Base-by-base conservation (phyloP, 2,329 filamentous ascomycete species). In the Colletotrichum endophyticum region DNA sequence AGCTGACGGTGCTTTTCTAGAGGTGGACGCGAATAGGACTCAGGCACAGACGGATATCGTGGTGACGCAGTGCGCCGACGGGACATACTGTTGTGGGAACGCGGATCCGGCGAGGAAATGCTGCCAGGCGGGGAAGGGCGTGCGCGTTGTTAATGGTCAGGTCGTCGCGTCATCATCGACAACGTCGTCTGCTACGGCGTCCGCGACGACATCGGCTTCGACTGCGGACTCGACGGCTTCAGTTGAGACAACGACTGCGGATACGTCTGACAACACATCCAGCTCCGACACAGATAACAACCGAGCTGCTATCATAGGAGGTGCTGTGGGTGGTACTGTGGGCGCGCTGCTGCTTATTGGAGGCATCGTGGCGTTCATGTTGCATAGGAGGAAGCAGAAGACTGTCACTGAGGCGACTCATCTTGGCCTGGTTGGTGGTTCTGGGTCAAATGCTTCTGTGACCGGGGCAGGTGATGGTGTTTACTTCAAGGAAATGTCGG, bases 31-130 rank as follows among this genome's bases (percentile, higher is more conserved):
- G 44, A 68, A 57, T 1, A 44, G 22, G 30, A 68, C 22, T 8
- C 64, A 67, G 27, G 39, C 64, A 6, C 59, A 62, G 59, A 62
- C 59, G 28, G 44, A 68, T 8, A 49, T 68, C 8, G 28, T 57
- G 44, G 66, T 68, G 8, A 68, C 66, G n/a, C 39, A 68, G 7
- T 68, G 66, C 30, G 22, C 66, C 8, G 49, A 68, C 49, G 66
- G 66, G 22, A 57, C 66, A 16, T 68, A 57, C 15, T 68, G 66
- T 15, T 68, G 66, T 30, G 66, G 66, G n/a, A 68, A 68, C 15
- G 44, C 39, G 0, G 44, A 56, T 8, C 49, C 49, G 44, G 66
- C 66, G 9, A 53, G 49, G 49, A 68, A 68, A 49, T 68, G 66
- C 22, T 68, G 66, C 49, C 28, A 68, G 25, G 8, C 49, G 8